Evolutionary conservation across 2,329 filamentous ascomycete species (phyloP), one percentile per base, ranked within the genome.

Genomic region (Lasiodiplodia sp.): DNA sequence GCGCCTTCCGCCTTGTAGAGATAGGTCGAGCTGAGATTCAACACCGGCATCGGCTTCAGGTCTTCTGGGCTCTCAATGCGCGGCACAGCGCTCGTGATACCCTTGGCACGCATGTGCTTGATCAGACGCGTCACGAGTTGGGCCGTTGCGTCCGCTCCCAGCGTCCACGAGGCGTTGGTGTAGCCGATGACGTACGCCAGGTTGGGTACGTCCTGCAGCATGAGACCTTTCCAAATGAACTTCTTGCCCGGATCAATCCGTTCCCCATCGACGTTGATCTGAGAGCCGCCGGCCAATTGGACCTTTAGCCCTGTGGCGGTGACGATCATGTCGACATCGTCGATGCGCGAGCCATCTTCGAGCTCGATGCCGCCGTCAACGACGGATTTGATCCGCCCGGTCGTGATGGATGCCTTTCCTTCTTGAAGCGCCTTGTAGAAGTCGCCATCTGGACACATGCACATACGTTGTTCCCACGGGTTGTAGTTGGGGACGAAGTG

Each of bases 401-500:
- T 89, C 23, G 83, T 83, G n/a, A 90, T 79, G 56, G 82, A 79
- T 1, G 84, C 85, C 67, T 83, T 84, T 38, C 86, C 87, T 1
- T 78, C 74, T 18, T 82, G 81, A 21, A 89, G 79, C 40, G 81
- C 79, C 25, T 82, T 75, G 80, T 87, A 89, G 76, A 88, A 88
- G 74, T 89, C 87, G 23, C 85, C 86, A 67, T 88, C 84, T 0
- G 86, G 86, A n/a, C 81, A 90, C 69, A 93, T 82, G 73, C 93
- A 96, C 8, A 96, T 81, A 0, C 93, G 87, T 77, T 96, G 92
- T 67, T 93, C 86, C 84, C 92, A 85, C 2, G 83, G 83, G 67
- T 82, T 81, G 75, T 85, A 85, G 14, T 71, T 74, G 0, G 83
- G 83, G 5, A 81, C 80, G 75, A 85, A 84, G 71, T 84, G 78